A percentile compares a stretch with the other conserved stretches of the same genome.
Conservation (phyloP, 2,329 filamentous ascomycete genomes). For the Calonectria pauciramosa region DNA sequence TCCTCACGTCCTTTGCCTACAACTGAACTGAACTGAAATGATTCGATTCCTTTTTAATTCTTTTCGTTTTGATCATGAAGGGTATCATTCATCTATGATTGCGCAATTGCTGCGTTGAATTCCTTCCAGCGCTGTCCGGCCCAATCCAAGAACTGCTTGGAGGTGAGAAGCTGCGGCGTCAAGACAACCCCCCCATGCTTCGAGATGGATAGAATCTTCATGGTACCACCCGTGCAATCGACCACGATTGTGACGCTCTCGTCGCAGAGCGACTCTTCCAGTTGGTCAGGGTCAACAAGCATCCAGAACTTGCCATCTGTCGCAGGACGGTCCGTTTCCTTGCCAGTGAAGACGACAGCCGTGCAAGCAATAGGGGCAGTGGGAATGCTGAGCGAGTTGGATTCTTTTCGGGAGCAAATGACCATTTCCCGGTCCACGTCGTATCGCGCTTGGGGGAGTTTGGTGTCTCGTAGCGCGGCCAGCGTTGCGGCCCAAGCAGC, state of each 20-base stretch:
- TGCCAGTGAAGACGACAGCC: conserved; percentile 82
- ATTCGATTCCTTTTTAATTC: neutral
- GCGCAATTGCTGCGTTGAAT: conserved; percentile 50
- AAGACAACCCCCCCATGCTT: conserved; percentile 85
- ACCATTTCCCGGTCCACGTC: conserved; percentile 85
- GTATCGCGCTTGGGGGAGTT: conserved; percentile 84
- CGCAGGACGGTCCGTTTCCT: conserved; percentile 61
- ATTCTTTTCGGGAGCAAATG: conserved; percentile 76
- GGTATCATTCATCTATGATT: conserved; percentile 48
- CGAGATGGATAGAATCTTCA: conserved; percentile 78
- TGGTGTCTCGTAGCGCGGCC: conserved; percentile 83
- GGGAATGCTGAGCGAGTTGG: conserved; percentile 69
- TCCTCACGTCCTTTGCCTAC: neutral
- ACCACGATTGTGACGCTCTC: conserved; percentile 89
- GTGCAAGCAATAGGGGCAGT: conserved; percentile 83
- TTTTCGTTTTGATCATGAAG: conserved; percentile 30
- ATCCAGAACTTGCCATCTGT: conserved; percentile 75
- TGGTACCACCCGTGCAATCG: conserved; percentile 68
- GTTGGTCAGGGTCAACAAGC: conserved; percentile 87
- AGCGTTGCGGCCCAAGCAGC: conserved; percentile 88
- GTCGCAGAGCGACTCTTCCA: conserved; percentile 88
- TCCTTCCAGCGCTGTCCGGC: conserved; percentile 53
- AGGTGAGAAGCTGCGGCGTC: conserved; percentile 74
- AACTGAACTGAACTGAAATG: neutral
- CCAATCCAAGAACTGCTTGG: conserved; percentile 66